phyloP scores from a whole-genome alignment of 306 rosid species.

The Medicago arabica region DNA sequence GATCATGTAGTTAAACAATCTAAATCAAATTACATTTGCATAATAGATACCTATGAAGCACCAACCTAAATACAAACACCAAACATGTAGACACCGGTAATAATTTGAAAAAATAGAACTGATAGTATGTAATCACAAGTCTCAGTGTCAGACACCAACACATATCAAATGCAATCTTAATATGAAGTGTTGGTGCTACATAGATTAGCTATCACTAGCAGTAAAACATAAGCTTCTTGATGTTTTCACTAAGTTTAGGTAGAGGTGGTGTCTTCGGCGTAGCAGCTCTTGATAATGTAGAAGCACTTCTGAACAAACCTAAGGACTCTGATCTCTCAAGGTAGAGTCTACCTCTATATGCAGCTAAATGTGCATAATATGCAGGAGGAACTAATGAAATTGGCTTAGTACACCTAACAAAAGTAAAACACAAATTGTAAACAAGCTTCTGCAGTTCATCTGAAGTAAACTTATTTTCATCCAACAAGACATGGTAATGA shows the following conservation, averaged over 20 bases:
- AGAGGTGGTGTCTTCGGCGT: constrained; percentile 81
- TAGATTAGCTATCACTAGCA: constrained; percentile 55
- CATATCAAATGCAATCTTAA: not conserved
- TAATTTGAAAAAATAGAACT: not conserved
- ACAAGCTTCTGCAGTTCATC: constrained; percentile 93
- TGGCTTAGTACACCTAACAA: constrained; percentile 94
- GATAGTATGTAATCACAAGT: not conserved
- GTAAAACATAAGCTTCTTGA: constrained; percentile 93
- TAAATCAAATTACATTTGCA: not conserved
- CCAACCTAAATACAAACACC: not conserved
- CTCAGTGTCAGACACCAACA: not conserved
- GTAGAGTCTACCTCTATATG: constrained; percentile 96
- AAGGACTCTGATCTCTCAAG: constrained; percentile 76
- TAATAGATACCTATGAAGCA: not conserved
- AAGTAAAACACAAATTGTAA: constrained; percentile 85
- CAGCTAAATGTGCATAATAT: constrained; percentile 97
- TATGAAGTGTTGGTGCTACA: not conserved
- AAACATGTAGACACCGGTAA: not conserved
- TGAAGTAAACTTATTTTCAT: constrained; percentile 86
- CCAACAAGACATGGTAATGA: constrained; percentile 91
- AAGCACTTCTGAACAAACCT: constrained; percentile 48
- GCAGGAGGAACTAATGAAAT: constrained; percentile 98
- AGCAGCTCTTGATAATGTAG: constrained; percentile 73
- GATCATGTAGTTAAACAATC: not conserved
- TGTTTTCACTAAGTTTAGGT: constrained; percentile 86